Evolutionary conservation across 2,329 filamentous ascomycete genomes (phyloP).

Genomic region (Aspergillus pseudonomiae): DNA sequence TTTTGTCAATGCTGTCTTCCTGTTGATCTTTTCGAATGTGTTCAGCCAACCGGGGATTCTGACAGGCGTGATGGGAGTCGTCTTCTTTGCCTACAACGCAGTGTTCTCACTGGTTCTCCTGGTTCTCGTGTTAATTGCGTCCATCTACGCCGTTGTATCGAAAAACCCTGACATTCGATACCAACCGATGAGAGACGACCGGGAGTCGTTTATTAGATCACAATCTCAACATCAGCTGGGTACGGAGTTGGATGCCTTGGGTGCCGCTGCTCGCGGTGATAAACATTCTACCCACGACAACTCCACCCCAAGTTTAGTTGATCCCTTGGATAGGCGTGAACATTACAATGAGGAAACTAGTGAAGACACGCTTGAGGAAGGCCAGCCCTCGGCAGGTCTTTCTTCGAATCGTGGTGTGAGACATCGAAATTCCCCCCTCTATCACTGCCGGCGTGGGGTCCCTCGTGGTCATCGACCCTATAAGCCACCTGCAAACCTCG

Average conservation of each 20-base stretch:
- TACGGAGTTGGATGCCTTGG: conserved; percentile 86
- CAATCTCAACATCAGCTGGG: conserved; percentile 70
- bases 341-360: conserved; percentile 27
- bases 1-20: conserved; percentile 85
- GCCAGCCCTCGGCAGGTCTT: conserved; percentile 45
- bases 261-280: conserved; percentile 83
- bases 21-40: conserved; percentile 83
- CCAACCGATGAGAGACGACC: conserved; percentile 92
- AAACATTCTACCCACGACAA: conserved; percentile 59
- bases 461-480: not conserved
- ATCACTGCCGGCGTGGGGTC: too few species aligned
- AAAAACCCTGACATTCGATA: conserved; percentile 94
- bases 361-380: conserved; percentile 28
- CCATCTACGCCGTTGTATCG: conserved; percentile 76
- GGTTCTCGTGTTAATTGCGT: conserved; percentile 76
- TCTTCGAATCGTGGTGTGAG: conserved; percentile 40
- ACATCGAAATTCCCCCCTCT: not conserved
- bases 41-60: conserved; percentile 83
- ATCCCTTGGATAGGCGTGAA: conserved; percentile 53
- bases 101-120: conserved; percentile 79
- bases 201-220: conserved; percentile 95
- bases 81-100: conserved; percentile 86
- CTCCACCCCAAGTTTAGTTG: conserved; percentile 34
- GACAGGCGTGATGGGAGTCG: conserved; percentile 81
- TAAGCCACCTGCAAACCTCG: conserved; percentile 26